Conservation (phyloP, 768 basidiomycete species). For the Tulasnella sp. region DNA sequence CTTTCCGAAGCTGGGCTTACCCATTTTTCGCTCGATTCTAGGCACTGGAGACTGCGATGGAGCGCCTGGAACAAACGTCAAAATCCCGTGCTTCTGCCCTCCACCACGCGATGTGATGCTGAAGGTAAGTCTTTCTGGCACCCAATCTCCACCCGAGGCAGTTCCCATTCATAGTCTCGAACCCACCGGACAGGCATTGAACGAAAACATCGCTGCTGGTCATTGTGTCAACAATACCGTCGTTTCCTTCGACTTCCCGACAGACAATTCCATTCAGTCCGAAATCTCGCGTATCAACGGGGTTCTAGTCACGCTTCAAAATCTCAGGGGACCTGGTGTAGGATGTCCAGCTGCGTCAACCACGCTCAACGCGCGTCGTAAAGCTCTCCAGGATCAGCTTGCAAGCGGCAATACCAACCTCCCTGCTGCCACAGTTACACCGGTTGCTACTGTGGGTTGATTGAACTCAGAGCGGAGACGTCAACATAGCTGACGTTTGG, state of each 20-base stretch:
- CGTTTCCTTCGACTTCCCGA: conserved; percentile 64
- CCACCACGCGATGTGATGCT: conserved; percentile 60
- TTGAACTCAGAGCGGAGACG: background rate
- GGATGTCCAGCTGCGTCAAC: conserved; percentile 42
- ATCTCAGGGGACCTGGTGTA: conserved; percentile 65
- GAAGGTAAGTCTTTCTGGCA: conserved; percentile 45
- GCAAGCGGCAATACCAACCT: background rate
- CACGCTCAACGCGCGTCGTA: conserved; percentile 21
- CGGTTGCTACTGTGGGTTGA: background rate
- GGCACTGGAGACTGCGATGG: conserved; percentile 73
- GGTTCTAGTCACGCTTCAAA: conserved; percentile 68
- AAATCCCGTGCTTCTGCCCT: conserved; percentile 68
- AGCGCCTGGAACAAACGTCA: conserved; percentile 55
- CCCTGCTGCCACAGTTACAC: background rate
- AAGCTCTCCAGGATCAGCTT: conserved; percentile 19
- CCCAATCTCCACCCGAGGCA: background rate
- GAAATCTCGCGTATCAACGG: conserved; percentile 57
- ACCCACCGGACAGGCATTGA: conserved; percentile 44
- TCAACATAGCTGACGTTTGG: background rate
- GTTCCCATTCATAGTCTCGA: conserved; percentile 26
- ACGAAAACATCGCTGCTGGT: conserved; percentile 62
- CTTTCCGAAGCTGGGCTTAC: background rate
- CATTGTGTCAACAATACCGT: conserved; percentile 67
- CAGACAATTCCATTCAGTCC: conserved; percentile 57
- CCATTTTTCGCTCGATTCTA: conserved; percentile 18